Percentiles rank a stretch among this genome's conserved stretches.
Evolutionary conservation across 345 rosid species (phyloP).

Genomic region (Carallia brachiata): DNA sequence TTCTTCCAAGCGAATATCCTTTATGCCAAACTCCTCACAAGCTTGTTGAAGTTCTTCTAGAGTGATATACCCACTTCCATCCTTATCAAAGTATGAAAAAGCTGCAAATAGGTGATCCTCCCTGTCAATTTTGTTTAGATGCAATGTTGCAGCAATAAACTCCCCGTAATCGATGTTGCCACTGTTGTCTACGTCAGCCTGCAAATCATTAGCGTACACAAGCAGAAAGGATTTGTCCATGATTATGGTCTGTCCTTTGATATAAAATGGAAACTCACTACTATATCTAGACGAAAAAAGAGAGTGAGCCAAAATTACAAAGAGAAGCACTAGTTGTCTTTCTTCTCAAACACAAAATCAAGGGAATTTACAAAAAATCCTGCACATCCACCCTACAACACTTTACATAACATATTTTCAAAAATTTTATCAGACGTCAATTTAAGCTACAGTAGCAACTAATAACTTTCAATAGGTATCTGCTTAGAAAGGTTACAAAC

Average conservation of each 20-base stretch:
- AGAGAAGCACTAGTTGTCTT: no score
- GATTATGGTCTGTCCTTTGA: background rate
- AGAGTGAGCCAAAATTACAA: no score
- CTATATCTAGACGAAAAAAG: no score
- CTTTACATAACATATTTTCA: no score
- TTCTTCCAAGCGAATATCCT: constrained; percentile 27
- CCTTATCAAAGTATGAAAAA: constrained; percentile 31
- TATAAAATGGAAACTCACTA: background rate
- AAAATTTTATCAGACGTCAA: no score
- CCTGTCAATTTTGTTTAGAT: constrained; percentile 27
- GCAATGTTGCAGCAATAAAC: constrained; percentile 32
- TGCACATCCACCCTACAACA: no score
- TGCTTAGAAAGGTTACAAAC: no score
- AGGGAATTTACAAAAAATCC: no score
- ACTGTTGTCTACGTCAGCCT: constrained; percentile 33
- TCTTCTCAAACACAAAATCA: no score
- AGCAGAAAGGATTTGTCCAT: background rate
- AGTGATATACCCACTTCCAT: constrained; percentile 35
- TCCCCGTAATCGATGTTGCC: constrained; percentile 32
- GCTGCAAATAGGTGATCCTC: constrained; percentile 33
- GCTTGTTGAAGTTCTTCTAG: constrained; percentile 31
- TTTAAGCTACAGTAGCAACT: no score
- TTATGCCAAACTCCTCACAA: constrained; percentile 24
- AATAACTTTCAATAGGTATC: no score
- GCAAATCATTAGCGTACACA: constrained; percentile 6